Conservation (phyloP, 2,329 filamentous ascomycete genomes). For the Chrysosporium queenslandicum region DNA sequence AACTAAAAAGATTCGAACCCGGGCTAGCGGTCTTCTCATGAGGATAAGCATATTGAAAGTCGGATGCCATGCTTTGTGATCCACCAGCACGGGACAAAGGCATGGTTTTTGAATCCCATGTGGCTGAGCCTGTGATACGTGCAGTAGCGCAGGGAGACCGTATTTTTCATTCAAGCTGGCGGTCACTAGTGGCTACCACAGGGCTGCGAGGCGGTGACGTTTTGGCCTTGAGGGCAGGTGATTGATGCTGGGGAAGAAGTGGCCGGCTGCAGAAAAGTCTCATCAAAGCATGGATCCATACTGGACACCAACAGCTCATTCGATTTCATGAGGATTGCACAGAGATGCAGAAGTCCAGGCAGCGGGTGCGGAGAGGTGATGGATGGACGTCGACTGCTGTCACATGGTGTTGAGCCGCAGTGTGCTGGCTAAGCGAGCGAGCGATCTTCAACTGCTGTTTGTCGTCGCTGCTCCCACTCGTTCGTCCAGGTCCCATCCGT, state of each 20-base stretch:
- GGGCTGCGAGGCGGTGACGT: too few relatives aligned
- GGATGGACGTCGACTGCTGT: neutral
- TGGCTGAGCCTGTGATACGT: conserved; percentile 11
- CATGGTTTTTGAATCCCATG: conserved; percentile 12
- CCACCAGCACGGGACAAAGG: conserved; percentile 10
- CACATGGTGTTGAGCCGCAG: neutral
- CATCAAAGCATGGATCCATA: neutral
- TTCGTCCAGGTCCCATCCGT: neutral
- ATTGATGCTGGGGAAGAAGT: neutral
- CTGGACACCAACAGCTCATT: too few relatives aligned
- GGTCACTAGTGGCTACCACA: neutral
- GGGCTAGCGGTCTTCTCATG: neutral
- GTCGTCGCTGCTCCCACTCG: neutral
- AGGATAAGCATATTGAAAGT: conserved; percentile 9
- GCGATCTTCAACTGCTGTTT: neutral
- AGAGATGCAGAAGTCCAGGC: neutral
- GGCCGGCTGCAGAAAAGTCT: neutral
- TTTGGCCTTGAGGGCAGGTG: too few relatives aligned
- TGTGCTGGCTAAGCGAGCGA: neutral
- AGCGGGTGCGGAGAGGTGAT: neutral
- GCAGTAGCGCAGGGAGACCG: neutral
- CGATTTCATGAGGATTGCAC: neutral
- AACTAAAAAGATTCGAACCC: conserved; percentile 1
- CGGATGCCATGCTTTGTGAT: conserved; percentile 12
- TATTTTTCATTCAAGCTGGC: neutral